Conservation (phyloP, 805 yeast genomes). For the Komagataella phaffii region DNA sequence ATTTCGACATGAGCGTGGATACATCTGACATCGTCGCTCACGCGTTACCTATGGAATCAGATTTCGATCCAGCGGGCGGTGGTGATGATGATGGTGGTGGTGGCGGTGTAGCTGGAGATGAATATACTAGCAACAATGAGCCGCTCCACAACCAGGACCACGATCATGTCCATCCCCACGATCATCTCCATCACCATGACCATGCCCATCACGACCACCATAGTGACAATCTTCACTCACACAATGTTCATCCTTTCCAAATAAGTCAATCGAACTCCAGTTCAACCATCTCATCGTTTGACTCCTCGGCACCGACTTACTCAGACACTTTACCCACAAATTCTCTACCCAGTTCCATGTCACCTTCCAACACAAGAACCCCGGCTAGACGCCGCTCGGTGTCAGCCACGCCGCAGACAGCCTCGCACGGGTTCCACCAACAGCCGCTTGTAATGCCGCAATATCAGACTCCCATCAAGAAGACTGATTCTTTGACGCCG, state of each 20-base stretch:
- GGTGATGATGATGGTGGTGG: neutral
- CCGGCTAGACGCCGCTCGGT: neutral
- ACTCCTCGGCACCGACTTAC: slow-evolving; percentile 13
- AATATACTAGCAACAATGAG: neutral
- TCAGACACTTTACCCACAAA: slow-evolving; percentile 8
- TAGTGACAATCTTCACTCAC: neutral
- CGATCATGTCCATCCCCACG: neutral
- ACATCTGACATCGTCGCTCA: neutral
- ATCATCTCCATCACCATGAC: neutral
- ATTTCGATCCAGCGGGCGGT: slow-evolving; percentile 1
- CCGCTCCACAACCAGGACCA: neutral
- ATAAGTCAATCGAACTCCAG: slow-evolving; percentile 10
- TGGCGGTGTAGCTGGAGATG: neutral
- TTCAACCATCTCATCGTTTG: slow-evolving; percentile 14
- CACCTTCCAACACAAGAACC: neutral
- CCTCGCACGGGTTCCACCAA: slow-evolving; percentile 17
- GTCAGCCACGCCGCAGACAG: slow-evolving; percentile 20
- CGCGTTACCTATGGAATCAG: neutral
- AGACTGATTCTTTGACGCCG: slow-evolving; percentile 16
- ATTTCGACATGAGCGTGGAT: neutral
- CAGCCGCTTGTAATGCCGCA: slow-evolving; percentile 1
- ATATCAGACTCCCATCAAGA: slow-evolving; percentile 12
- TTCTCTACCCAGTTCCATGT: slow-evolving; percentile 3
- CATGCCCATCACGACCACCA: neutral
- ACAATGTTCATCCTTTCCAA: neutral